Evolutionary conservation across 202 grass and related monocot species (phyloP).

Genomic region (Carex arenaria): DNA sequence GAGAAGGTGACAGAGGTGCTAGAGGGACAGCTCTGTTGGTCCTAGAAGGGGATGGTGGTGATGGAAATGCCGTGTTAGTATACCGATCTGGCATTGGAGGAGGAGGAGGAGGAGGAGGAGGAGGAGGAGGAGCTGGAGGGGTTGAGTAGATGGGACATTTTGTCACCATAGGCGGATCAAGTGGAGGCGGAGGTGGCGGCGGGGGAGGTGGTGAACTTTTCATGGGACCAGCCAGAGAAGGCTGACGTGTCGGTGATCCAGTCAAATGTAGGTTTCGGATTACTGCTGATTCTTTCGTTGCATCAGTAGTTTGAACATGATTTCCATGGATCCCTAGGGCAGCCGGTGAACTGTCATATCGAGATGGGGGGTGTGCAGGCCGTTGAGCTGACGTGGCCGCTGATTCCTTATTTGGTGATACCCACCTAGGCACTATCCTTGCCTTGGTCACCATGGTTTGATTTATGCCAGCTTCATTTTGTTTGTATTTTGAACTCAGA

Average conservation of each 20-base stretch:
- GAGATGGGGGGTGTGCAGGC: conserved; percentile 77
- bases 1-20: conserved; percentile 25
- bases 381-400: conserved; percentile 50
- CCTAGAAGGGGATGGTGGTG: not conserved
- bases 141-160: not conserved
- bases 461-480: conserved; percentile 29
- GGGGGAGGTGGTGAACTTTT: conserved; percentile 30
- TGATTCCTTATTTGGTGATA: conserved; percentile 74
- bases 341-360: conserved; percentile 75
- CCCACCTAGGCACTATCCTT: conserved; percentile 63
- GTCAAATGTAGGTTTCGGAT: not conserved
- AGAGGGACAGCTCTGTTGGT: conserved; percentile 12
- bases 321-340: conserved; percentile 64
- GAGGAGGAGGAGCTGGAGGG: not conserved
- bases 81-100: not conserved
- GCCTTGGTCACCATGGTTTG: conserved; percentile 36
- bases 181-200: conserved; percentile 39
- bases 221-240: conserved; percentile 16
- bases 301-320: conserved; percentile 24
- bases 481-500: conserved; percentile 30
- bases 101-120: not conserved
- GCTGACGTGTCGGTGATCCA: conserved; percentile 7
- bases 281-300: conserved; percentile 12
- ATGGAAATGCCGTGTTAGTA: not conserved
- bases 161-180: conserved; percentile 18